phyloP scores from a whole-genome alignment of 164 flowering plant species.

The Chimonanthus salicifolius region DNA sequence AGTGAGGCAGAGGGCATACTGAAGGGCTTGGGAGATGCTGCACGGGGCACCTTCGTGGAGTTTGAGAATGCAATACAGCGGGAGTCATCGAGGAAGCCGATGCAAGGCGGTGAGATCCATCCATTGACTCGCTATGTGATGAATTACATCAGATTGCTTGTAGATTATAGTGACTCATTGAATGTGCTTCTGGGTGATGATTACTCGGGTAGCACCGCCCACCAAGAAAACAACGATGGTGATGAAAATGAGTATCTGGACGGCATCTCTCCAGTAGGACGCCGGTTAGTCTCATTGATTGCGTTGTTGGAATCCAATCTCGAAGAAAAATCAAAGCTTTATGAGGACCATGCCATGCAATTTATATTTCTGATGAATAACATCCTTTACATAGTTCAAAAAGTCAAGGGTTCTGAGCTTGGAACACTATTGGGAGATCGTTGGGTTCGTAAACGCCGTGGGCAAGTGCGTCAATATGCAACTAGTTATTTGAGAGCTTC shows the following conservation, averaged over 20 bases:
- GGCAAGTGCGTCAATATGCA: conserved; percentile 60
- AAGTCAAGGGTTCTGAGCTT: conserved; percentile 82
- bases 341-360: conserved; percentile 69
- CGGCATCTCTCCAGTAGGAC: conserved; percentile 34
- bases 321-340: conserved; percentile 67
- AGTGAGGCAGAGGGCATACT: not conserved
- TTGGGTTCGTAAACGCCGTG: conserved; percentile 74
- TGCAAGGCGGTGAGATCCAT: conserved; percentile 5
- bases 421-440: conserved; percentile 62
- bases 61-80: not conserved
- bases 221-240: not conserved
- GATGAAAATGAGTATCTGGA: conserved; percentile 21
- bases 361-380: conserved; percentile 82
- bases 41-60: not conserved
- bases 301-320: conserved; percentile 60
- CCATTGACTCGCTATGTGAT: conserved; percentile 9
- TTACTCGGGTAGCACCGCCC: not conserved
- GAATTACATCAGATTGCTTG: conserved; percentile 5
- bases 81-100: not conserved
- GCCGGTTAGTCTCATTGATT: conserved; percentile 37
- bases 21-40: conserved; percentile 4
- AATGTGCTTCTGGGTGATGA: conserved; percentile 3
- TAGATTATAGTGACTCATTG: not conserved
- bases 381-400: conserved; percentile 70
- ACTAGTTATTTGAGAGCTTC: conserved; percentile 77